Percentiles rank a stretch among this genome's conserved stretches.
These are phyloP conservation scores for Apiospora pterosperma DNA, from an alignment of 2,329 filamentous ascomycete species.

Conservation along the genomic window DNA sequence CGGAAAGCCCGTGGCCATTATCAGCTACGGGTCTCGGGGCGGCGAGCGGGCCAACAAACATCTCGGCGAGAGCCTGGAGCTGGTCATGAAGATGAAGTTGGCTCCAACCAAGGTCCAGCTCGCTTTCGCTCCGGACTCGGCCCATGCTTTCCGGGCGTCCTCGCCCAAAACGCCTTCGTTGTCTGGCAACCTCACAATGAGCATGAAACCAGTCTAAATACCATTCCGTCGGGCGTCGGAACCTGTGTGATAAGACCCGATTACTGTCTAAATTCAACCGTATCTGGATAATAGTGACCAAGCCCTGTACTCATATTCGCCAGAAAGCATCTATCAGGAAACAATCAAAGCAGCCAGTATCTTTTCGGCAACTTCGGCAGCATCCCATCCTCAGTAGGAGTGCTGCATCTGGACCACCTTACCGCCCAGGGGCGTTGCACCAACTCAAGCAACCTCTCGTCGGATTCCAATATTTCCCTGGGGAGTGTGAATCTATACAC, in stretches of 20 bases:
- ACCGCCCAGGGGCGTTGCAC: background rate
- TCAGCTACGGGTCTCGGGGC: slow-evolving; percentile 50
- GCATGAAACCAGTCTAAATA: background rate
- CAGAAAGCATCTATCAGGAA: background rate
- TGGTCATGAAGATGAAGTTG: slow-evolving; percentile 28
- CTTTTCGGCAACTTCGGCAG: background rate
- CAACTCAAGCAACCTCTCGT: background rate
- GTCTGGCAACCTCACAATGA: background rate
- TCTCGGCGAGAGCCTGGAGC: slow-evolving; percentile 23
- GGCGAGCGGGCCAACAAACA: slow-evolving; percentile 30
- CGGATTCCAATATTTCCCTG: background rate
- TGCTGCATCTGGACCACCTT: background rate
- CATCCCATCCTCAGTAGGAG: background rate
- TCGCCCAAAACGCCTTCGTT: background rate
- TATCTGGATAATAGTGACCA: background rate
- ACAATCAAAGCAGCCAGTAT: background rate
- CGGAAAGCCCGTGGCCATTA: slow-evolving; percentile 49
- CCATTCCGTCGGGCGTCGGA: background rate
- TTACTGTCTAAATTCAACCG: background rate
- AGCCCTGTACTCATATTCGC: background rate
- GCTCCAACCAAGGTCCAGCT: slow-evolving; percentile 29
- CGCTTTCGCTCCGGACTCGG: slow-evolving; percentile 12
- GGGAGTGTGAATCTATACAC: background rate
- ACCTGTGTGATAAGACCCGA: background rate
- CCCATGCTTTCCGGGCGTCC: no score